Conservation (phyloP, 257 asterid species). For the Striga asiatica region DNA sequence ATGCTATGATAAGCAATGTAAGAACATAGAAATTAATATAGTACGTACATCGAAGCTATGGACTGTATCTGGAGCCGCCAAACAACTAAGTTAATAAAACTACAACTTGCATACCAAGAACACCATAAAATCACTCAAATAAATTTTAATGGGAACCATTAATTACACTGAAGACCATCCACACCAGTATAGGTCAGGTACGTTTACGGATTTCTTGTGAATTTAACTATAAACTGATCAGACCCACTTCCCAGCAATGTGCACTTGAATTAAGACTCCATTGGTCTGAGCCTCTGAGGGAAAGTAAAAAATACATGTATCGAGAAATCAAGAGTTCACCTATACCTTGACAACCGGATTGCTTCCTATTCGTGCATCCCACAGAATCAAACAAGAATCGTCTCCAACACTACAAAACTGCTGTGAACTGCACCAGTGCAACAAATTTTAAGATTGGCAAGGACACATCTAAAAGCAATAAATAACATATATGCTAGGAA, state of each 20-base stretch:
- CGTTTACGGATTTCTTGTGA: not conserved
- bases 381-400: conserved; percentile 89
- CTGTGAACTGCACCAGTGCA: conserved; percentile 58
- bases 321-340: conserved; percentile 17
- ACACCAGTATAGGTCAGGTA: not conserved
- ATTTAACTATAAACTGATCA: not conserved
- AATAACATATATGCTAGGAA: not conserved
- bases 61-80: not conserved
- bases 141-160: not conserved
- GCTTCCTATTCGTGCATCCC: conserved; percentile 85
- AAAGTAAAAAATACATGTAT: not conserved
- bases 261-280: no score
- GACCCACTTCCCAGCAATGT: not conserved
- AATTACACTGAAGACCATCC: not conserved
- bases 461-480: conserved; percentile 11
- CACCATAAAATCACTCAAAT: not conserved
- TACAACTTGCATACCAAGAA: not conserved
- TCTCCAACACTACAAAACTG: conserved; percentile 98
- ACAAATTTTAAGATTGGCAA: conserved; percentile 16
- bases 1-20: not conserved
- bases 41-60: not conserved
- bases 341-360: conserved; percentile 70
- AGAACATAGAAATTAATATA: not conserved
- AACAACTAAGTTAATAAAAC: not conserved
- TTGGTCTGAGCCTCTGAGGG: not conserved